phyloP scores from a whole-genome alignment of 371 early-diverging fungal species.

The Aphelidium insulamus region DNA sequence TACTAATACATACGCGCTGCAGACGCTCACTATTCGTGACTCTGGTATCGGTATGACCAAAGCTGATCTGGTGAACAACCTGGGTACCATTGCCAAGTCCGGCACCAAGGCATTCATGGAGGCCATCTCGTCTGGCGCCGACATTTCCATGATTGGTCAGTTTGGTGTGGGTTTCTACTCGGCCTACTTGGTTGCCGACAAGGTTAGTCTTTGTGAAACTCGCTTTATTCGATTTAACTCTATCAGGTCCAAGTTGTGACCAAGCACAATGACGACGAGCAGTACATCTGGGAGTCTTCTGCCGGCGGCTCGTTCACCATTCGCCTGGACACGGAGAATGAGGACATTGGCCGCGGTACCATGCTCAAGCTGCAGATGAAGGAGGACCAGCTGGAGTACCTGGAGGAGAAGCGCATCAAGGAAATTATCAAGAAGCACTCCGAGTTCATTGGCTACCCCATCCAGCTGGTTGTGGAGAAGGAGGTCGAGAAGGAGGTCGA shows the following conservation, averaged over 20 bases:
- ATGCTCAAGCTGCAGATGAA: constrained; percentile 71
- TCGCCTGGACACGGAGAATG: constrained; percentile 53
- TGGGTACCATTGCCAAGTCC: constrained; percentile 90
- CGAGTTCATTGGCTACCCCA: constrained; percentile 81
- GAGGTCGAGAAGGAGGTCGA: constrained; percentile 80
- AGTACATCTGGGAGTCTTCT: constrained; percentile 84
- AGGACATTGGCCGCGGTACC: constrained; percentile 64
- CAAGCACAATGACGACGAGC: constrained; percentile 83
- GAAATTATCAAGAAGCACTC: constrained; percentile 89
- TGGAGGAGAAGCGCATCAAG: constrained; percentile 72
- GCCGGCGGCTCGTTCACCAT: constrained; percentile 85
- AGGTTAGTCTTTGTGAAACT: too few relatives aligned
- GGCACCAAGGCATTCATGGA: constrained; percentile 92
- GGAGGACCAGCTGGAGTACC: constrained; percentile 75
- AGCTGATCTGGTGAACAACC: constrained; percentile 81
- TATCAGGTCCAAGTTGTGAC: constrained; percentile 88
- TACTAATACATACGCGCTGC: neutral
- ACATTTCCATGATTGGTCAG: constrained; percentile 88
- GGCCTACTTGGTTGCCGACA: constrained; percentile 85
- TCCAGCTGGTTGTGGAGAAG: constrained; percentile 64
- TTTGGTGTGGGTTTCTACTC: constrained; percentile 99
- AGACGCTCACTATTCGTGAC: constrained; percentile 41
- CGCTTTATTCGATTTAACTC: too few relatives aligned
- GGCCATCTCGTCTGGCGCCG: constrained; percentile 47
- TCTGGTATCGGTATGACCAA: constrained; percentile 95